Evolutionary conservation across 2,329 filamentous ascomycete species (phyloP), one percentile per base, ranked within the genome.

Genomic region (Metarhizium humberi): DNA sequence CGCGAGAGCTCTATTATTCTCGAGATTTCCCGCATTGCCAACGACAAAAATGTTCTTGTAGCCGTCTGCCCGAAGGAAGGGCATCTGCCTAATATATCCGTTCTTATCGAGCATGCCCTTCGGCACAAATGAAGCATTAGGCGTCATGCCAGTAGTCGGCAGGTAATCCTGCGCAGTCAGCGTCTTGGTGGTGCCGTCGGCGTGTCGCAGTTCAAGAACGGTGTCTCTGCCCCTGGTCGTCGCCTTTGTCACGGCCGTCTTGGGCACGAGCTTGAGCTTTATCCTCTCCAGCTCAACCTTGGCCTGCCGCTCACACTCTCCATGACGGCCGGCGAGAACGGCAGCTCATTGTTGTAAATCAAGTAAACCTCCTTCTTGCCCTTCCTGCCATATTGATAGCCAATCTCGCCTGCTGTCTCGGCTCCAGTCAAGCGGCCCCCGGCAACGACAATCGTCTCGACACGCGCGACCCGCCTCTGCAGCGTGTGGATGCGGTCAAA

Each of bases 331-430:
- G 66, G 50, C 20, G 63, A 54, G 29, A 78, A 66, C 1, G 78
- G 76, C 6, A 76, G 66, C 0, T 64, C 59, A 6, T 69, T 66
- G 16, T 64, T 63, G 53, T 72, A 68, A 50, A 79, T 60, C 45
- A 79, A 69, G 52, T 75, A 72, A 53, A 79, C 69, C 38, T 76
- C 66, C 67, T 81, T 81, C 20, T 62, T 64, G 34, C 73, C 70
- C 18, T 66, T 62, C 50, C 69, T 66, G 3, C 70, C 71, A 60
- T 76, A 81, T 60, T 73, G 71, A 18, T 70, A 71, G 8, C 72
- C 78, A 30, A 82, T 72, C 66, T 82, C 79, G 43, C 74, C 79
- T 4, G 73, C 74, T 8, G 76, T 67, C 65, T 82, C 79, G 36
- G 75, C 65, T 25, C 78, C 79, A 0, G 78, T 81, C 20, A 70